These are phyloP conservation scores for Quercus rubra DNA, from an alignment of 306 rosid species.

Conservation along the genomic window DNA sequence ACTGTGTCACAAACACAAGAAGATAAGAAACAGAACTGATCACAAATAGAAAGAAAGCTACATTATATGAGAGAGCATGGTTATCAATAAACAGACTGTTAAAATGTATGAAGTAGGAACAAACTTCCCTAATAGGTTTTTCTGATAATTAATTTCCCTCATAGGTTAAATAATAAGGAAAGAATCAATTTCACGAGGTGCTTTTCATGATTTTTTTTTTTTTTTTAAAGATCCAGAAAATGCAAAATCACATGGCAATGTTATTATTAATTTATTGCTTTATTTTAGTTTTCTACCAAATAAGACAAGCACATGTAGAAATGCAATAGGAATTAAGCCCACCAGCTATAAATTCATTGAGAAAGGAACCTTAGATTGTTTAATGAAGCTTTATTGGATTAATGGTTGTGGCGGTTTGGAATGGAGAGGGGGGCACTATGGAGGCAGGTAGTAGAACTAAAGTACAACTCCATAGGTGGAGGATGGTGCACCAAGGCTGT, in stretches of 20 bases:
- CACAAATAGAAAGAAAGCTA: background rate
- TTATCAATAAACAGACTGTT: background rate
- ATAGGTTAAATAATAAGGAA: background rate
- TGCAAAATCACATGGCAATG: background rate
- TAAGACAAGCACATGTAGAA: background rate
- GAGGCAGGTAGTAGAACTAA: too few species aligned
- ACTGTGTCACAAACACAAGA: slow-evolving; percentile 43
- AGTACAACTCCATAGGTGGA: too few species aligned
- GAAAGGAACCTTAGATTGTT: background rate
- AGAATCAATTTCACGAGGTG: background rate
- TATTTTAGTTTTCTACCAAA: background rate
- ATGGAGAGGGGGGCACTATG: too few species aligned
- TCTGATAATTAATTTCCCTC: background rate
- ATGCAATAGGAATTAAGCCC: background rate
- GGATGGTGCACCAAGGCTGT: too few species aligned
- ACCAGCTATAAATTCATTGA: background rate
- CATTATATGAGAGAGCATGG: background rate
- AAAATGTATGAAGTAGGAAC: background rate
- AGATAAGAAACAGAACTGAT: background rate
- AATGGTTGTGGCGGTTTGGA: too few species aligned
- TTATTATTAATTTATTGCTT: background rate
- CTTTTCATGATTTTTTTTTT: background rate
- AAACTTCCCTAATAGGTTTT: background rate
- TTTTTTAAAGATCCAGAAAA: background rate
- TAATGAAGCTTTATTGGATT: too few species aligned